Conservation (phyloP, 805 yeast species). For the Komagataella kurtzmanii region DNA sequence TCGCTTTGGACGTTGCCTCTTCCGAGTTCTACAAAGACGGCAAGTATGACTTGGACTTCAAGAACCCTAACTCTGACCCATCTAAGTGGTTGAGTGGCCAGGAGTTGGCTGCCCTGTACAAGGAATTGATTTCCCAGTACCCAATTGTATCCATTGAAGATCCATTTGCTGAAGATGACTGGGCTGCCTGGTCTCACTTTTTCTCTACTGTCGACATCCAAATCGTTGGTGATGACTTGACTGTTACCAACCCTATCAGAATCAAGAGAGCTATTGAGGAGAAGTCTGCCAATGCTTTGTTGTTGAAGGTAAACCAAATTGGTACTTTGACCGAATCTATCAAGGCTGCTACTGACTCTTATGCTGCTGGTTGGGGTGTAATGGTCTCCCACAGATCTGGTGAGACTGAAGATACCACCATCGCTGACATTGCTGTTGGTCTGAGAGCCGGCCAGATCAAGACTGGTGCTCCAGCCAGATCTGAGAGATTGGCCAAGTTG, state of each 20-base stretch:
- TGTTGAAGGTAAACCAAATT: slow-evolving; percentile 97
- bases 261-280: slow-evolving; percentile 91
- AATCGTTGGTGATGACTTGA: slow-evolving; percentile 96
- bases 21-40: slow-evolving; percentile 97
- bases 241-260: slow-evolving; percentile 95
- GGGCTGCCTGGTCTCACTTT: slow-evolving; percentile 96
- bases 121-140: slow-evolving; percentile 68
- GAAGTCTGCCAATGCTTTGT: slow-evolving; percentile 90
- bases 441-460: slow-evolving; percentile 97
- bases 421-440: slow-evolving; percentile 97
- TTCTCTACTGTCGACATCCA: slow-evolving; percentile 64
- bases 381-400: slow-evolving; percentile 99
- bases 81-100: slow-evolving; percentile 85
- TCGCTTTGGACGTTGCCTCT: slow-evolving; percentile 94
- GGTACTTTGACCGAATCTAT: slow-evolving; percentile 95
- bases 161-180: slow-evolving; percentile 99
- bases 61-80: slow-evolving; percentile 86
- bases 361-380: slow-evolving; percentile 97
- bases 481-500: slow-evolving; percentile 98
- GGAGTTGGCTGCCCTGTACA: slow-evolving; percentile 79
- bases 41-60: slow-evolving; percentile 95
- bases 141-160: slow-evolving; percentile 98
- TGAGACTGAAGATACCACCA: slow-evolving; percentile 97
- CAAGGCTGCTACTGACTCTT: slow-evolving; percentile 92
- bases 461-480: slow-evolving; percentile 99